Percentiles rank a stretch among this genome's conserved stretches.
Evolutionary conservation across 805 yeast genomes (phyloP).

Genomic region (Ogataea salicorniae): DNA sequence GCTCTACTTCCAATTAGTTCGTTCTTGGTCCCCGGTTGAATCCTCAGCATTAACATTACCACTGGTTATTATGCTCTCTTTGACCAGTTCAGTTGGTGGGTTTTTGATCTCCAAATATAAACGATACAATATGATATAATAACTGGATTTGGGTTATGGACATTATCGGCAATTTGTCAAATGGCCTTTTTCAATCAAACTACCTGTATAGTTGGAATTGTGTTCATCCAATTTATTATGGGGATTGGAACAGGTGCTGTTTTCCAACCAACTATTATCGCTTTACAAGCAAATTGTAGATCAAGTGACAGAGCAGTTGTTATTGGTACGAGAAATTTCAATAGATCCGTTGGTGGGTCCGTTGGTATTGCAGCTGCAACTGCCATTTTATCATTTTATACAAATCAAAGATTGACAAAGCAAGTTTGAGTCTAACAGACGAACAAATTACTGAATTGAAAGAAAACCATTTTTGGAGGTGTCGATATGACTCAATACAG

Average conservation of each 20-base stretch:
- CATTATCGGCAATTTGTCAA: constrained; percentile 36
- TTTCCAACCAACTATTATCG: constrained; percentile 53
- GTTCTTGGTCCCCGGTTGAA: constrained; percentile 34
- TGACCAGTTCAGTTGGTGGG: constrained; percentile 41
- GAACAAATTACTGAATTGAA: constrained; percentile 19
- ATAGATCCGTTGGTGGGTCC: constrained; percentile 59
- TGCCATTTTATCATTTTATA: constrained; percentile 25
- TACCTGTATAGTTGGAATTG: constrained; percentile 31
- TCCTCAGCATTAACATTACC: constrained; percentile 41
- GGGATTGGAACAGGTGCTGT: constrained; percentile 45
- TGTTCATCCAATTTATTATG: constrained; percentile 31
- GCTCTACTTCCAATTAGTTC: constrained; percentile 42
- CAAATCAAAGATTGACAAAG: constrained; percentile 8
- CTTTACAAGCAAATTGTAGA: constrained; percentile 47
- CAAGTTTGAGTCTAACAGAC: constrained; percentile 7
- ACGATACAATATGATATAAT: constrained; percentile 38
- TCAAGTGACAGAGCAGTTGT: constrained; percentile 54
- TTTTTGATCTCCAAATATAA: constrained; percentile 38
- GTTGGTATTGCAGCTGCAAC: constrained; percentile 46
- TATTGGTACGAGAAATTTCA: constrained; percentile 50
- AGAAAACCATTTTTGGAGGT: constrained; percentile 28
- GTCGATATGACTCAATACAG: constrained; percentile 24
- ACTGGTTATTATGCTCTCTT: constrained; percentile 38
- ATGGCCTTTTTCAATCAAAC: constrained; percentile 29
- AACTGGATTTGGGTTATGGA: constrained; percentile 39